A percentile compares a stretch with the other conserved stretches of the same genome.
phyloP scores from a whole-genome alignment of 2,329 filamentous ascomycete genomes.

The Lachnellula cervina region DNA sequence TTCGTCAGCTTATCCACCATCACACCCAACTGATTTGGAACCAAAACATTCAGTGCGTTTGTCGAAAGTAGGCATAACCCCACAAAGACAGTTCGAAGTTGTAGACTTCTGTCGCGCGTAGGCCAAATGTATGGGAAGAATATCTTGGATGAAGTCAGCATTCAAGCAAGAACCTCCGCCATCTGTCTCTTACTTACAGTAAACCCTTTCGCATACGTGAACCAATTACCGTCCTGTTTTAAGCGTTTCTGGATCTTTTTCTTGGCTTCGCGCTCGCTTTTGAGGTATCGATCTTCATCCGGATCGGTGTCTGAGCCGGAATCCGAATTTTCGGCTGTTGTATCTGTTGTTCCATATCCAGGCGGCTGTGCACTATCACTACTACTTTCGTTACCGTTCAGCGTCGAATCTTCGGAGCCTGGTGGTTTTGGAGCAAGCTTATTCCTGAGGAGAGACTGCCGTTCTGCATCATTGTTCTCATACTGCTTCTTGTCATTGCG shows the following conservation, averaged over 20 bases:
- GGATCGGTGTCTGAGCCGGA: conserved; percentile 13
- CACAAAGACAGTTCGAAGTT: conserved; percentile 63
- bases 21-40: conserved; percentile 76
- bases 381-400: conserved; percentile 20
- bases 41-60: conserved; percentile 69
- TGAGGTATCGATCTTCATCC: conserved; percentile 51
- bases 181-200: conserved; percentile 35
- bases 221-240: conserved; percentile 71
- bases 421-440: conserved; percentile 30
- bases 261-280: conserved; percentile 46
- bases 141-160: conserved; percentile 40
- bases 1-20: conserved; percentile 65
- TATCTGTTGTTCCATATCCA: conserved; percentile 11
- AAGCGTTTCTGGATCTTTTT: conserved; percentile 63
- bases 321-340: conserved; percentile 16
- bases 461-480: conserved; percentile 48
- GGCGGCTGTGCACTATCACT: background rate
- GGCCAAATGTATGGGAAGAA: conserved; percentile 81
- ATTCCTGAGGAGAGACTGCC: conserved; percentile 51
- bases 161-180: conserved; percentile 2
- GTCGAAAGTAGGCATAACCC: conserved; percentile 62
- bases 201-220: conserved; percentile 71
- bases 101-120: conserved; percentile 57
- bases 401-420: conserved; percentile 21
- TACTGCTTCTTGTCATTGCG: conserved; percentile 29